A percentile compares a stretch with the other conserved stretches of the same genome.
Conservation (phyloP, 2,329 filamentous ascomycete genomes). For the Leptographium wingfieldii region DNA sequence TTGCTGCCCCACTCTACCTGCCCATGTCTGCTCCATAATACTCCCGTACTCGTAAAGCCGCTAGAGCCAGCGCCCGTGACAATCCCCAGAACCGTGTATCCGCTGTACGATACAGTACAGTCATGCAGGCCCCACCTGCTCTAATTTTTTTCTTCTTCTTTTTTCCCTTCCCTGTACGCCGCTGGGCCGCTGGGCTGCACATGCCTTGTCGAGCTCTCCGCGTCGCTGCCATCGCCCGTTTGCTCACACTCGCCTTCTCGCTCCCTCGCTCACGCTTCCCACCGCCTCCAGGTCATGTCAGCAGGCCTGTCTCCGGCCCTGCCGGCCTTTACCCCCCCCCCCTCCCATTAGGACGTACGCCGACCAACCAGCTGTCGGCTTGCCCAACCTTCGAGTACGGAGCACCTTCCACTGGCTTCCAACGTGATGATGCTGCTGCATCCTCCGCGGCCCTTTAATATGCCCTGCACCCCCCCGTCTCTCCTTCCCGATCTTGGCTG, state of each 20-base stretch:
- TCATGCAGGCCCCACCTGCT: not conserved
- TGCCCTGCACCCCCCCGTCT: not conserved
- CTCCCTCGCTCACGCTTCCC: not conserved
- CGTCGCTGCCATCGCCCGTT: not conserved
- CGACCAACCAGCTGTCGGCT: not conserved
- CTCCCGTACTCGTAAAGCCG: not conserved
- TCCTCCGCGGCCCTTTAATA: not conserved
- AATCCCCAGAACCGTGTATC: not conserved
- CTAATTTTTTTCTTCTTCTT: not conserved
- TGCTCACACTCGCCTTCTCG: not conserved
- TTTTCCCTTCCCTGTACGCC: not conserved
- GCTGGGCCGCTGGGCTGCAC: not conserved
- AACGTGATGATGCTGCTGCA: not conserved
- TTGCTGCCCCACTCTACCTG: no score
- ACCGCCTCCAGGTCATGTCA: not conserved
- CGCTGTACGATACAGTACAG: not conserved
- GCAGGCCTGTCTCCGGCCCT: conserved; percentile 1
- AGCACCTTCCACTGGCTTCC: not conserved
- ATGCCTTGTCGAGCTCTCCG: not conserved
- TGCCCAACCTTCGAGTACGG: not conserved
- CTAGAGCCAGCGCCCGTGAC: not conserved
- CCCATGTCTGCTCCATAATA: no score
- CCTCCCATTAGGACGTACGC: not conserved
- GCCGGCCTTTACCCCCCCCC: not conserved
- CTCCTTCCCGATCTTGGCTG: not conserved